Evolutionary conservation across 2,329 filamentous ascomycete species (phyloP), one percentile per base, ranked within the genome.

Genomic region (Talaromyces sp.): DNA sequence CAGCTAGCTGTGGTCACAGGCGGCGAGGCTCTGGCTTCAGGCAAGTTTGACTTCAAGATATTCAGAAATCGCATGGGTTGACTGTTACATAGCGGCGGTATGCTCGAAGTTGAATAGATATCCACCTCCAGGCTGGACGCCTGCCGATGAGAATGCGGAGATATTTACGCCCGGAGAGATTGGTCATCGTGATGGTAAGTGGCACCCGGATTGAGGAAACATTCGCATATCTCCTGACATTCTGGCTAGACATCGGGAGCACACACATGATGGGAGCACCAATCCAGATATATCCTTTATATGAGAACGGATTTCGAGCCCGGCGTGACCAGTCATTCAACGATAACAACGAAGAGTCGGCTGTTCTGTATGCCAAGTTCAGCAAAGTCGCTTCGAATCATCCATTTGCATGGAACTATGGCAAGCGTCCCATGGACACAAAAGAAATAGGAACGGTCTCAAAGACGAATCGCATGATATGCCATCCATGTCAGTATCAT

Each of bases 261-360:
- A 77, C 78, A 2, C 87, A 90, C 69, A 79, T 78, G 1, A 83
- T 90, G 11, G 87, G 87, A 0, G 80, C 85, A 0, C 87, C 88
- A 0, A 87, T 90, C 11, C 88, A 90, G 37, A 79, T 90, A 0
- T 90, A 90, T 69, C 87, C 88, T 0, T 71, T 90, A 0, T 90
- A 89, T 69, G 88, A 90, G 68, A 89, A 88, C 67, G 85, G 77
- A 0, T 87, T 88, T 62, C 81, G 87, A 37, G 87, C 86, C 0
- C 78, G 85, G 67, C 79, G 82, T 1, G 73, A 77, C 0, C 88
- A 90, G 69, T 82, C 83, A 1, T 73, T 85, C 0, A 62, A 73
- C 25, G 82, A 85, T 3, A 90, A 90, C 62, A 79, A 86, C 63
- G 69, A 78, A 7, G 88, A 90, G 70, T 89, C 86, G 0, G 83